phyloP scores from a whole-genome alignment of 1,284 basidiomycete genomes.

The Pseudozyma pruni region DNA sequence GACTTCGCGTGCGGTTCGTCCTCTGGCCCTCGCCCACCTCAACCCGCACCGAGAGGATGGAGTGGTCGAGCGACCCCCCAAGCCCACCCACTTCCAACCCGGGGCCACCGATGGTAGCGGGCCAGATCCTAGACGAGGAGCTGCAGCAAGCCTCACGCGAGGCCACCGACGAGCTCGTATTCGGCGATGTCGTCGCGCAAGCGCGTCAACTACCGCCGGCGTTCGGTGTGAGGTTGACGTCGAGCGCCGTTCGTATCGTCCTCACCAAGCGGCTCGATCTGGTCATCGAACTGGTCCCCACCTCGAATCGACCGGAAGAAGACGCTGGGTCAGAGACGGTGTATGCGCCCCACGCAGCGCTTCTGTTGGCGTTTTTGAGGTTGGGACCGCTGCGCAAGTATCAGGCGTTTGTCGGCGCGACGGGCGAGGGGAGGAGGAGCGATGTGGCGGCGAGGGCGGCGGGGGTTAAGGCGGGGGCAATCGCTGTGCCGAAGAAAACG shows the following conservation, averaged over 20 bases:
- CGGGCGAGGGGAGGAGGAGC: conserved; percentile 1
- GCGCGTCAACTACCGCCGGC: conserved; percentile 38
- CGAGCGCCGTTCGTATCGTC: conserved; percentile 35
- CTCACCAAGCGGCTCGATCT: conserved; percentile 37
- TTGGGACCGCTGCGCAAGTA: conserved; percentile 35
- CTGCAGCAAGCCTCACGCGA: conserved; percentile 53
- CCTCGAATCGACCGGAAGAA: conserved; percentile 1
- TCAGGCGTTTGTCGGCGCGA: conserved; percentile 15
- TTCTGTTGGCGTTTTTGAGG: conserved; percentile 36
- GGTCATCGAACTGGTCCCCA: conserved; percentile 34
- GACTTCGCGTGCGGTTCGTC: conserved; percentile 46
- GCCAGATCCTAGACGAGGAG: conserved; percentile 39
- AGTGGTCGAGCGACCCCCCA: conserved; percentile 55
- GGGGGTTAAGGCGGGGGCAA: conserved; percentile 18
- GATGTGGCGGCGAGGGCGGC: conserved; percentile 15
- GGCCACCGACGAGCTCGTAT: conserved; percentile 52
- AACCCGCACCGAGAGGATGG: neutral
- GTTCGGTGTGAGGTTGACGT: conserved; percentile 40
- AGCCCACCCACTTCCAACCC: no score
- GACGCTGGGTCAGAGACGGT: neutral
- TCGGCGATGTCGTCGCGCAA: conserved; percentile 50
- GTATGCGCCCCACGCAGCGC: conserved; percentile 26
- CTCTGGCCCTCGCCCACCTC: conserved; percentile 12
- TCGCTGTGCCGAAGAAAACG: conserved; percentile 21
- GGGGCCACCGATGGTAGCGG: conserved; percentile 9